These are phyloP conservation scores for Seiridium unicorne DNA, from an alignment of 2,329 filamentous ascomycete genomes.

Conservation along the genomic window DNA sequence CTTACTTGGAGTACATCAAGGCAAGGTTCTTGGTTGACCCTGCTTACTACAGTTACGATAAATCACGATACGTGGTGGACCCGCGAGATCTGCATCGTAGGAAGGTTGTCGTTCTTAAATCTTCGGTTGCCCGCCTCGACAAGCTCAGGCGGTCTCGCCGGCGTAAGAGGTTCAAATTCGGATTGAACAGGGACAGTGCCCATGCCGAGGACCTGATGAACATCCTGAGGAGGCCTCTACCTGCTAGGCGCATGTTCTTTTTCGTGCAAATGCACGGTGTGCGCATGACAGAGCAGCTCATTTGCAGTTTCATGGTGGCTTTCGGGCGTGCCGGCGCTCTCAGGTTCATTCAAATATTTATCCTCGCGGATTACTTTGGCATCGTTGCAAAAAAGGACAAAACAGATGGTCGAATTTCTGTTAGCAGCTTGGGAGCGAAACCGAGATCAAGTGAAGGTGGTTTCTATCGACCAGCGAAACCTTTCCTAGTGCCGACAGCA, in stretches of 20 bases:
- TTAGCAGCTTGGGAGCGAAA: not conserved
- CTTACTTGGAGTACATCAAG: slow-evolving; percentile 45
- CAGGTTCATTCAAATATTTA: slow-evolving; percentile 24
- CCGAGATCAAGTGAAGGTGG: slow-evolving; percentile 1
- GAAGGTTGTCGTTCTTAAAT: not conserved
- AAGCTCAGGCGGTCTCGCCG: slow-evolving; percentile 15
- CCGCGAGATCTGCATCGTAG: slow-evolving; percentile 36
- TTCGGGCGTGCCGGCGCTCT: slow-evolving; percentile 37
- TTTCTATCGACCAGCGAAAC: not conserved
- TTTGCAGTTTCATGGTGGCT: slow-evolving; percentile 40
- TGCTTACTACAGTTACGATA: slow-evolving; percentile 45
- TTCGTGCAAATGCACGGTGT: slow-evolving; percentile 22
- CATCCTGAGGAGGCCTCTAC: slow-evolving; percentile 21
- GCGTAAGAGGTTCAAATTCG: slow-evolving; percentile 21
- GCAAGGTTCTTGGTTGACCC: slow-evolving; percentile 46
- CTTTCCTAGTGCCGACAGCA: slow-evolving; percentile 48
- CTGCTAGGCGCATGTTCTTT: slow-evolving; percentile 28
- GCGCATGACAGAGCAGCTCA: slow-evolving; percentile 34
- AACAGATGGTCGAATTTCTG: not conserved
- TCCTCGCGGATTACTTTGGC: slow-evolving; percentile 28
- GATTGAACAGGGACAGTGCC: slow-evolving; percentile 24
- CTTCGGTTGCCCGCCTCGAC: slow-evolving; percentile 17
- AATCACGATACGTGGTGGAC: slow-evolving; percentile 34
- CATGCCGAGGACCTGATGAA: slow-evolving; percentile 28
- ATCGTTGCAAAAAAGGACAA: slow-evolving; percentile 16